Evolutionary conservation across 2,329 filamentous ascomycete genomes (phyloP), one percentile per base, ranked within the genome.

Genomic region (Nemania abortiva): DNA sequence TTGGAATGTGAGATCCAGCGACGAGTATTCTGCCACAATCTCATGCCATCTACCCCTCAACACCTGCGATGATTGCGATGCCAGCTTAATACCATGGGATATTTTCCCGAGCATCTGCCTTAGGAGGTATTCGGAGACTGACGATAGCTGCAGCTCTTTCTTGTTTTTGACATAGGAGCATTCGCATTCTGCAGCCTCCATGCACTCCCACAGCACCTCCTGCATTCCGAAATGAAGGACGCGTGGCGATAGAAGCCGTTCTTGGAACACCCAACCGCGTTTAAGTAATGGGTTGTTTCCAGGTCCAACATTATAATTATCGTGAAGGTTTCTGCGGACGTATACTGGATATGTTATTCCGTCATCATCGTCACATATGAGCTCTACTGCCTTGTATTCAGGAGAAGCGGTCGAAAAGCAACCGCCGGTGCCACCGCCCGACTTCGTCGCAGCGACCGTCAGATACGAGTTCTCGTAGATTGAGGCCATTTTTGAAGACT

Each of bases 401-500:
- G 52, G 52, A 18, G 52, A 20, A 31, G 27, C 29, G 5, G 29
- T n/a, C 5, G 52, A 54, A 15, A 54, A 54, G 27, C 29, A 54
- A 20, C 52, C 52, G 15, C 29, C 52, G 1, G 27, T 2, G 6
- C 27, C 27, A 10, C 24, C 34, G 2, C 27, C 10, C 1, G 60
- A 53, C 52, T 47, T 56, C 6, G 60, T 27, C 10, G 60, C 60
- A 34, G 60, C 60, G 1, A 63, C 15, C 18, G 60, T 63, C 11
- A 63, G 37, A 24, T 47, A 42, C 11, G 60, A 39, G 24, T 52
- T 52, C n/a, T 55, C 20, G 67, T 72, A 72, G 13, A 72, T 61
- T 22, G 42, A n/a, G 24, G 53, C 27, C 70, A 72, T 72, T 24
- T 53, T 31, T 3, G 56, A 20, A 11, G 67, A 56, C 56, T 72